Base-by-base conservation (phyloP, 352 stramenopile genomes). In the Saprolegnia diclina region DNA sequence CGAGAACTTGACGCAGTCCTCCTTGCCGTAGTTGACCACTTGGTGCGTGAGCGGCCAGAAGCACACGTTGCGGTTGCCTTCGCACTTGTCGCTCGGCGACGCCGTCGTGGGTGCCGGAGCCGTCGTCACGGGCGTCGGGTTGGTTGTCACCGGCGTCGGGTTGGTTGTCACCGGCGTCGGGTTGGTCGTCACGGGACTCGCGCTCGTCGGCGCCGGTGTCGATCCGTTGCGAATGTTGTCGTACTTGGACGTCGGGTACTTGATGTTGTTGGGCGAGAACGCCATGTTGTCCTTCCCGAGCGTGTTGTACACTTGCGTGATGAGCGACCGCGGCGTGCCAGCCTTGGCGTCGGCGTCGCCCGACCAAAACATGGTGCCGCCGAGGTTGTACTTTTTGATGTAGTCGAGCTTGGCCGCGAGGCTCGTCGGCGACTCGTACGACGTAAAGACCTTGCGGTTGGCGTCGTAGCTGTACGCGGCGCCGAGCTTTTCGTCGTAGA, bases 261-360 rank as follows among this genome's bases (percentile, higher is more conserved):
- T 24, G 37, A 65, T 10, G 37, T 65, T 65, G 32, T 65, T 65
- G 21, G 45, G 26, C 24, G 21, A 24, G 40, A 65, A 65, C 14
- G 26, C 56, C 56, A 65, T 65, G 56, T 65, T 48, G 18, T 65
- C 40, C 37, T 65, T 65, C 24, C 56, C 56, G 46, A 65, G 46
- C 32, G 56, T 52, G 56, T 46, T 65, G 37, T 46, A 65, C 18
- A 24, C 37, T 52, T 65, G 56, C 16, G 56, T 52, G 24, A 65
- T 65, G 56, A 65, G 56, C 1, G 56, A 65, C n/a, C 56, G 35
- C 4, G 56, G 16, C 7, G 35, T 29, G 11, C 56, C 56, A 16
- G 56, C 56, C 0, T 14, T 7, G 16, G 56, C 56, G 40, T 65
- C 56, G 13, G 56, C 32, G 40, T 65, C 56, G 9, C 56, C 56